Evolutionary conservation across 2,329 filamentous ascomycete species (phyloP), one percentile per base, ranked within the genome.

Genomic region (Eutypella sp.): DNA sequence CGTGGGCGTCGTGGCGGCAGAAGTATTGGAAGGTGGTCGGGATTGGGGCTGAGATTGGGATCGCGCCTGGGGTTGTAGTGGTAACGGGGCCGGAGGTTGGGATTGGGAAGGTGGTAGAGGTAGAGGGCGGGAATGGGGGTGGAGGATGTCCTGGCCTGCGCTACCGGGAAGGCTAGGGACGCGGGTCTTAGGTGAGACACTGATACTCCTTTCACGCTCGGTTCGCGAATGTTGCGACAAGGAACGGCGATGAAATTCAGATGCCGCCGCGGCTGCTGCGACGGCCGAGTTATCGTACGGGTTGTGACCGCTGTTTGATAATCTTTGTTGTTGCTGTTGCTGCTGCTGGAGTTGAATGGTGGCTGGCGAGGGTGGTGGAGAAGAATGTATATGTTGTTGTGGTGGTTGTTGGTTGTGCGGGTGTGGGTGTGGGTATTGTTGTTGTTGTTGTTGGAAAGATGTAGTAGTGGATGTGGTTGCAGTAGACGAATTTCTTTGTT

Each of bases 171-270:
- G 59, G 54, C 75, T 79, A 33, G 74, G 69, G 15, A 84, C 69
- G 51, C 78, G 74, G 29, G 87, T 89, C 67, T 89, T 90, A 24
- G 89, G 88, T 62, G 87, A 92, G 42, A 92, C 81, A 59, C 86
- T 91, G 44, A 85, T 65, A 61, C 84, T 88, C 41, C 78, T 73
- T 50, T 87, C 86, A 57, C 85, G 78, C 45, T 89, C 84, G 52
- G 75, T 75, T 40, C 75, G 73, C 38, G 75, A 74, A 47, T 74
- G 70, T 41, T 75, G 73, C 37, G 76, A 75, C 47, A 75, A 70
- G 37, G 75, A 73, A 60, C 78, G 66, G 63, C 70, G 70, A 51
- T 72, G 71, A 37, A 67, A 62, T 50, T 74, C 70, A 33, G 62
- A 5, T 22, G 36, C 57, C 18, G 29, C 29, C 4, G 29, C 29